Evolutionary conservation across 2,329 filamentous ascomycete species (phyloP).

Genomic region (Trematosphaeria pertusa): DNA sequence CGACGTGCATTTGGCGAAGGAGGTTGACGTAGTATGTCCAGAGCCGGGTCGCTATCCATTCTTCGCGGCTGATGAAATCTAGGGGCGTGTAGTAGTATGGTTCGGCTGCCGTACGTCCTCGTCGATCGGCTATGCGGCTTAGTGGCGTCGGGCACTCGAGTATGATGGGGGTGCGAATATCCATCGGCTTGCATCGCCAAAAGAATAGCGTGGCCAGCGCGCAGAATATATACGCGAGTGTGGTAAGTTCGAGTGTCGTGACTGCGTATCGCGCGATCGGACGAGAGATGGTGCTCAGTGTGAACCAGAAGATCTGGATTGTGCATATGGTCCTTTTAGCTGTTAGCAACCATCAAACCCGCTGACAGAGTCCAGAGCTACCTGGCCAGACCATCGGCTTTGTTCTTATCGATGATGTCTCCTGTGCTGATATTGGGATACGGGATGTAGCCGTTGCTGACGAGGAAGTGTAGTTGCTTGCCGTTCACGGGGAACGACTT

Average conservation of each 20-base stretch:
- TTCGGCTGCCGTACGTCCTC: slow-evolving; percentile 1
- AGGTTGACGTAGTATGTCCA: slow-evolving; percentile 6
- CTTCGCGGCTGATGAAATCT: slow-evolving; percentile 14
- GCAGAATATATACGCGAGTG: slow-evolving; percentile 45
- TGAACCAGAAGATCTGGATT: slow-evolving; percentile 19
- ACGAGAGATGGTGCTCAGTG: slow-evolving; percentile 11
- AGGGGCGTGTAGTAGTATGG: slow-evolving; percentile 11
- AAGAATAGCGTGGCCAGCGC: slow-evolving; percentile 44
- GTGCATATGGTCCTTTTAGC: slow-evolving; percentile 9
- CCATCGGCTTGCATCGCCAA: slow-evolving; percentile 50
- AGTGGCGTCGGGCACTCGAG: neutral
- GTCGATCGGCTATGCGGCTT: neutral
- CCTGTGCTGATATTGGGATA: slow-evolving; percentile 31
- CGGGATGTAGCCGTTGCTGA: slow-evolving; percentile 12
- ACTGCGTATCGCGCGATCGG: slow-evolving; percentile 37
- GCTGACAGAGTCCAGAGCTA: too few species aligned
- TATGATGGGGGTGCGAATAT: slow-evolving; percentile 23
- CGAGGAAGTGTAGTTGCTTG: slow-evolving; percentile 19
- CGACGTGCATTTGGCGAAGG: neutral
- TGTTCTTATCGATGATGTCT: slow-evolving; percentile 15
- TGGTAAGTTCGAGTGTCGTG: slow-evolving; percentile 48
- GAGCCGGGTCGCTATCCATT: slow-evolving; percentile 1
- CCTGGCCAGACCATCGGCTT: slow-evolving; percentile 16
- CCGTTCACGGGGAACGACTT: slow-evolving; percentile 22
- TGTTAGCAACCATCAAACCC: too few species aligned